Evolutionary conservation across 257 asterid species (phyloP).

Genomic region (Salvia hispanica): DNA sequence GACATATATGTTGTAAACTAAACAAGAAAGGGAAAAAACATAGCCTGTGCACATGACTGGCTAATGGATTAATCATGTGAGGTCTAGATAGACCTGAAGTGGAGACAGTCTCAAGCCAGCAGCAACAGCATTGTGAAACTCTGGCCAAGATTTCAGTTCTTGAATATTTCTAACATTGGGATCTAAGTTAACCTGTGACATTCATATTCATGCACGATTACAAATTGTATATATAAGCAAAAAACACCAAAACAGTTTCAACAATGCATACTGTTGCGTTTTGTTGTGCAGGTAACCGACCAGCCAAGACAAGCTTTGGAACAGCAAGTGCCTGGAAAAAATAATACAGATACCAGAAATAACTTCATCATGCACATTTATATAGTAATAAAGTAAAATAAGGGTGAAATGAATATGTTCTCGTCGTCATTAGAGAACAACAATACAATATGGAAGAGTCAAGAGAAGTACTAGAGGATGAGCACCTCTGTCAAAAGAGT

Average conservation of each 20-base stretch:
- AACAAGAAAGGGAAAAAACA: slow-evolving; percentile 18
- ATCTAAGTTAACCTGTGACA: slow-evolving; percentile 81
- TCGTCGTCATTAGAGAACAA: slow-evolving; percentile 4
- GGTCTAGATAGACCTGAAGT: slow-evolving; percentile 62
- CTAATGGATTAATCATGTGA: slow-evolving; percentile 1
- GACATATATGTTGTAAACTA: slow-evolving; percentile 1
- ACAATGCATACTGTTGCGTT: slow-evolving; percentile 74
- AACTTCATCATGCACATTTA: not conserved
- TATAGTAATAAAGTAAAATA: slow-evolving; percentile 13
- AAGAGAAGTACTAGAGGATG: slow-evolving; percentile 15
- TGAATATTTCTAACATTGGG: slow-evolving; percentile 84
- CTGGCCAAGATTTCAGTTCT: slow-evolving; percentile 94
- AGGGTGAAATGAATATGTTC: slow-evolving; percentile 13
- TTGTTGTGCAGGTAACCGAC: slow-evolving; percentile 96
- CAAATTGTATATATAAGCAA: slow-evolving; percentile 25
- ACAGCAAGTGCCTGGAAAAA: slow-evolving; percentile 79
- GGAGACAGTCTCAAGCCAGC: slow-evolving; percentile 95
- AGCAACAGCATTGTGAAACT: slow-evolving; percentile 98
- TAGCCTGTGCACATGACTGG: slow-evolving; percentile 15
- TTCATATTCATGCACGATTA: slow-evolving; percentile 24
- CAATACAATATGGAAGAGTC: slow-evolving; percentile 15
- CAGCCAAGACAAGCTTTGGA: slow-evolving; percentile 98
- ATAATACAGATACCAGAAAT: slow-evolving; percentile 11
- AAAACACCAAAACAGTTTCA: slow-evolving; percentile 14
- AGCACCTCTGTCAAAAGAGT: slow-evolving; percentile 95